Base-by-base conservation (phyloP, 176 grass and related monocot genomes). In the Melocanna baccifera region DNA sequence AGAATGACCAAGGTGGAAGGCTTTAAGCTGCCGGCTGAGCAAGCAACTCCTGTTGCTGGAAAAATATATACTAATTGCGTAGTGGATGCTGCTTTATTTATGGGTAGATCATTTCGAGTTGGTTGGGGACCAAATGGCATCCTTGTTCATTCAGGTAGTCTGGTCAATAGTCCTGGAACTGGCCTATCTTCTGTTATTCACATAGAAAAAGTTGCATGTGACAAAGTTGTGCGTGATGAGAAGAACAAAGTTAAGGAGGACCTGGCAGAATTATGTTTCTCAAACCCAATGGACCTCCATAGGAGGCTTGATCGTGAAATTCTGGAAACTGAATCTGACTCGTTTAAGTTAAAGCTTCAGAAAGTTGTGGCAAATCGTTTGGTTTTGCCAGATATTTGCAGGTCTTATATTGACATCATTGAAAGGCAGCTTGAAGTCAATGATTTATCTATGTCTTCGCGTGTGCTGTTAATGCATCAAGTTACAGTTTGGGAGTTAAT, bases 41-140 rank as follows among this genome's bases (percentile, higher is more conserved):
- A 95, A 68, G 72, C 67, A 86, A 87, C 93, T 86, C 93, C 93
- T 85, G 79, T 98, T 86, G 28, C 86, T 76, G 88, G 83, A 66
- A 86, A 89, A 80, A 77, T 52, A 45, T 93, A 90, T 79, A 78
- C 91, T 29, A 92, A 91, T 64, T 96, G 90, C 7, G 83, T 96
- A 64, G 91, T 92, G 45, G 93, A 98, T 94, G 85, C 91, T 58
- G 93, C 85, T 64, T 87, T 98, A 73, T 98, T 98, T 53, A 96
- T 98, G 93, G 96, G 96, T 37, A 91, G 89, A 77, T 95, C 93
- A 22, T 98, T 98, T 86, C 89, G 96, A 86, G 91, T 95, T 78
- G 93, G 91, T 41, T 98, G 96, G 93, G 96, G 96, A 67, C 91
- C 93, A 47, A 98, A 95, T 84, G 96, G 93, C 65, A 74, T 95